A percentile compares a stretch with the other conserved stretches of the same genome.
phyloP scores from a whole-genome alignment of 2,329 filamentous ascomycete species.

The Fonsecaea monophora region DNA sequence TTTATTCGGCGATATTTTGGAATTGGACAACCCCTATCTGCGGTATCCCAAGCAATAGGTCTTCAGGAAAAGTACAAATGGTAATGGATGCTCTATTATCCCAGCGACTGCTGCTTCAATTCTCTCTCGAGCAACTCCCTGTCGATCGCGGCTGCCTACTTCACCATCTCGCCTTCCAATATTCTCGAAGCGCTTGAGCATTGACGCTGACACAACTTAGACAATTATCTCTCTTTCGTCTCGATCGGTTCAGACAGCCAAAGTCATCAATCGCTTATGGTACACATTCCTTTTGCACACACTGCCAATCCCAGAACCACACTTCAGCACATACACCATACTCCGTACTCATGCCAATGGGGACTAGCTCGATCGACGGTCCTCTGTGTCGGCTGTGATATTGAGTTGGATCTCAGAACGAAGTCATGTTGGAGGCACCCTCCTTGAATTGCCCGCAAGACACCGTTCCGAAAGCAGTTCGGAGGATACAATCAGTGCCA shows the following conservation, averaged over 20 bases:
- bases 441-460: not conserved
- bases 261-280: constrained; percentile 16
- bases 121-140: not conserved
- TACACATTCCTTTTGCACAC: constrained; percentile 18
- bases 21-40: constrained; percentile 14
- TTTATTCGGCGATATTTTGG: constrained; percentile 8
- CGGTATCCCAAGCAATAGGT: not conserved
- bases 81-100: not conserved
- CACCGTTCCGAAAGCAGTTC: constrained; percentile 10
- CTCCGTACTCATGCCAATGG: not conserved
- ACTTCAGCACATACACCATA: constrained; percentile 12
- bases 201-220: not conserved
- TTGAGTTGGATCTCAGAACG: not conserved
- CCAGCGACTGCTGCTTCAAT: not conserved
- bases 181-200: not conserved
- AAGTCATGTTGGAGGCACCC: not conserved
- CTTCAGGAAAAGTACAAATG: not conserved
- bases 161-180: not conserved
- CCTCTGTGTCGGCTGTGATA: not conserved
- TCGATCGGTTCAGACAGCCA: constrained; percentile 2
- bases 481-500: constrained; percentile 37
- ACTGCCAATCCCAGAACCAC: constrained; percentile 4
- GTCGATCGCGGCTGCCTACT: not conserved
- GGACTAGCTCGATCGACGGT: not conserved
- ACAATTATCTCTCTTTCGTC: not conserved